phyloP scores from a whole-genome alignment of 305 asterid genomes.

The Fraxinus albicans region DNA sequence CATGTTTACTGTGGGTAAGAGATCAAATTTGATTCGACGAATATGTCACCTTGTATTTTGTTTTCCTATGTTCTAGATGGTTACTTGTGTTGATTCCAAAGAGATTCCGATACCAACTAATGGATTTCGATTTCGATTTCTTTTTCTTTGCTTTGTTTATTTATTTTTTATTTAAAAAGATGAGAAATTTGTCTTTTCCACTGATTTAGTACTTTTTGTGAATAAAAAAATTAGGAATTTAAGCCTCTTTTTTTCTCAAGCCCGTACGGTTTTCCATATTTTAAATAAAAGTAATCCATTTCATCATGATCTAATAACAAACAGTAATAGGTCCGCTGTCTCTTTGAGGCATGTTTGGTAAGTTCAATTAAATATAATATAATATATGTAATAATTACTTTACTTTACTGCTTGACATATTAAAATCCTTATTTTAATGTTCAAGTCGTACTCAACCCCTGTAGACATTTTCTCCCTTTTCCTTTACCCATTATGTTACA shows the following conservation, averaged over 20 bases:
- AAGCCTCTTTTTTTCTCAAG: neutral
- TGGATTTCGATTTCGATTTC: neutral
- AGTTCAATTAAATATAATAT: neutral
- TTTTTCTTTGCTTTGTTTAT: neutral
- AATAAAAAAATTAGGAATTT: neutral
- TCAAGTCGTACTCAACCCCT: neutral
- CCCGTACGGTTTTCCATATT: neutral
- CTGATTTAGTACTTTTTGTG: neutral
- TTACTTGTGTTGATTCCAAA: neutral
- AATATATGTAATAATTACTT: too few species aligned
- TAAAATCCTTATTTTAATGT: neutral
- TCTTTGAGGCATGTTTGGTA: neutral
- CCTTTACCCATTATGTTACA: neutral
- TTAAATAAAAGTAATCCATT: neutral
- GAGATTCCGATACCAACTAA: neutral
- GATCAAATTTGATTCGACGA: neutral
- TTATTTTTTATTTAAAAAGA: neutral
- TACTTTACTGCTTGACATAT: neutral
- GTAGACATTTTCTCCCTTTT: neutral
- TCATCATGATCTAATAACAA: neutral
- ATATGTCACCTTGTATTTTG: neutral
- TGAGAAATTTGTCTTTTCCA: neutral
- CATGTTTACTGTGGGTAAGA: too few species aligned
- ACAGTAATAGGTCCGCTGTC: neutral
- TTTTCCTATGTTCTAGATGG: neutral